Evolutionary conservation across 2,329 filamentous ascomycete species (phyloP), one percentile per base, ranked within the genome.

Genomic region (Neofusicoccum parvum): DNA sequence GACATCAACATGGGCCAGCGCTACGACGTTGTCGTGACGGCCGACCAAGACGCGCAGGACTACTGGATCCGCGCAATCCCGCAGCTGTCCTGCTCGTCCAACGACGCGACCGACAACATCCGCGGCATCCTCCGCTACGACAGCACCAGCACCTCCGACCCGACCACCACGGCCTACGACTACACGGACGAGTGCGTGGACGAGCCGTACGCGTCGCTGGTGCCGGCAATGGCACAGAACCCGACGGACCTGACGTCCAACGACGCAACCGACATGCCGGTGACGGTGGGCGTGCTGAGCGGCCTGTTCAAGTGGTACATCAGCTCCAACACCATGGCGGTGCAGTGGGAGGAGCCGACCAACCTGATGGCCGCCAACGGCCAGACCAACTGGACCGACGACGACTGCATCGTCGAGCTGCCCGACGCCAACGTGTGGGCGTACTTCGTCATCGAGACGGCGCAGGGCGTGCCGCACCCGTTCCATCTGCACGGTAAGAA

Each of bases 261-360:
- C 9, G 62, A 64, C 50, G 69, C 70, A 5, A 70, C 74, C 62
- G 69, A 65, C 15, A 69, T 75, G 14, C 71, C 72, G 1, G 69
- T 76, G 15, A 68, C 65, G 1, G 71, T 75, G 5, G 67, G 65
- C 36, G 66, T 69, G 2, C 70, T 71, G 27, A 51, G 54, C 43
- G 72, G 70, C 20, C 58, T 73, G 2, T 70, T 76, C 5, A 71
- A 75, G 2, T 76, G 74, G 74, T 75, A 69, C 32, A 68, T 76
- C 60, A 84, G 84, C 72, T 77, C 74, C 39, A 83, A 77, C 11
- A 80, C 79, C 9, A 78, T 85, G 72, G 62, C 76, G 5, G 75
- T 85, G 5, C 76, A 85, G 64, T 85, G 83, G 76, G 72, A 72
- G 9, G 71, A 82, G 58, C 83, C 84, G 5, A 85, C 83, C 0